Conservation (phyloP, 2,329 filamentous ascomycete genomes). For the Colletotrichum noveboracense region DNA sequence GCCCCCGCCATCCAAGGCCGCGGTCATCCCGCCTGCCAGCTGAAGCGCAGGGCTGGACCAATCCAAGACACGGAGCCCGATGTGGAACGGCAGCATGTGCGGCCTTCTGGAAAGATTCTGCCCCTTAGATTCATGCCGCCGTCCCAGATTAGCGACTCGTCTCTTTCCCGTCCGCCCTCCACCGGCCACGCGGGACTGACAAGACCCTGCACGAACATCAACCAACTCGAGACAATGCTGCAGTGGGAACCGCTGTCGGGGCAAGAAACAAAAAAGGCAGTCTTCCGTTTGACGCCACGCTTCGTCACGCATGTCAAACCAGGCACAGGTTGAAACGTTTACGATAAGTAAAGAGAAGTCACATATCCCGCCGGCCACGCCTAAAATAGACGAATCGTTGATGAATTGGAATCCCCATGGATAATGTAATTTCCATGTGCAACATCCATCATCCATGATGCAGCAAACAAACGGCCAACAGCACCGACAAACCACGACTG, state of each 20-base stretch:
- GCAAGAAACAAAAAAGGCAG: constrained; percentile 4
- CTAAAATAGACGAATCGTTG: neutral
- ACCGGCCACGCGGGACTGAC: constrained; percentile 9
- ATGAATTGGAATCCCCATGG: neutral
- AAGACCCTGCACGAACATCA: constrained; percentile 10
- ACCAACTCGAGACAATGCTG: constrained; percentile 2
- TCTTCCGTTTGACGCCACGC: neutral
- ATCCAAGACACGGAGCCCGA: constrained; percentile 14
- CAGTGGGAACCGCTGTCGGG: constrained; percentile 13
- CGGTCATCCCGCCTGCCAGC: neutral
- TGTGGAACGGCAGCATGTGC: constrained; percentile 9
- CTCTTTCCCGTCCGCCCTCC: constrained; percentile 2
- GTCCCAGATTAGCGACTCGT: constrained; percentile 19
- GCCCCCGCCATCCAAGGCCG: neutral
- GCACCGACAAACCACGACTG: neutral
- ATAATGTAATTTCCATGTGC: neutral
- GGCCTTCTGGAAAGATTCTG: constrained; percentile 18
- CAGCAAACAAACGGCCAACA: neutral
- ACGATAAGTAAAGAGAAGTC: neutral
- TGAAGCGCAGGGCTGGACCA: constrained; percentile 5
- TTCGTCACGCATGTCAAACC: neutral
- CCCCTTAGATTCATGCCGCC: constrained; percentile 9
- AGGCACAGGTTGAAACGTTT: neutral
- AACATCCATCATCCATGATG: neutral
- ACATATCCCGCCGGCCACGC: neutral